Conservation (phyloP, 1,139 yeast species). For the Hansenula anomala region DNA sequence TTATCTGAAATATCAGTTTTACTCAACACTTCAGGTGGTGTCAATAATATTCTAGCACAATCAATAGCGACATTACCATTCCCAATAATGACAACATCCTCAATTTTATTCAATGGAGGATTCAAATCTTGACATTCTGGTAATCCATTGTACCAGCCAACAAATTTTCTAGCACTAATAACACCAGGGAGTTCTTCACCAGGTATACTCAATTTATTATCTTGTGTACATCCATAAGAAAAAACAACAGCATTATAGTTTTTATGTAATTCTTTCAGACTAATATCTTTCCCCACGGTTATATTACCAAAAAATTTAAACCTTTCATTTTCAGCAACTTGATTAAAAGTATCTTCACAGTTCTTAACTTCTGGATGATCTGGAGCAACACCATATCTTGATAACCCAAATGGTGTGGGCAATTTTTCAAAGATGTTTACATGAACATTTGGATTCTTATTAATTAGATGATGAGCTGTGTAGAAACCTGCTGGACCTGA, state of each 20-base stretch:
- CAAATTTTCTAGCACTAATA: slow-evolving; percentile 81
- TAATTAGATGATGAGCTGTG: slow-evolving; percentile 72
- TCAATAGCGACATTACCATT: slow-evolving; percentile 98
- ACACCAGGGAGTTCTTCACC: slow-evolving; percentile 66
- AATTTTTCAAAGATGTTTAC: slow-evolving; percentile 71
- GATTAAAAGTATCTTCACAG: slow-evolving; percentile 75
- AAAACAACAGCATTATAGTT: slow-evolving; percentile 70
- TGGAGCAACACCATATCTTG: slow-evolving; percentile 97
- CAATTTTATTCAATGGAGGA: slow-evolving; percentile 56
- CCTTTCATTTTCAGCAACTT: slow-evolving; percentile 33
- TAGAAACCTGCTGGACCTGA: slow-evolving; percentile 98
- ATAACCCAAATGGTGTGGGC: slow-evolving; percentile 89
- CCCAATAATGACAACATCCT: slow-evolving; percentile 79
- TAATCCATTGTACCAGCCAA: slow-evolving; percentile 94
- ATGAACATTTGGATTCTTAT: slow-evolving; percentile 41
- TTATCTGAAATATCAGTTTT: slow-evolving; percentile 67
- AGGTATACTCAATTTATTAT: slow-evolving; percentile 49
- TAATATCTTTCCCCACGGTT: slow-evolving; percentile 54
- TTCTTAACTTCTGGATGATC: slow-evolving; percentile 97
- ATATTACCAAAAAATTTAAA: slow-evolving; percentile 78
- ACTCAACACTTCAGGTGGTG: slow-evolving; percentile 43
- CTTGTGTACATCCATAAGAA: slow-evolving; percentile 79
- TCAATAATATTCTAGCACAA: slow-evolving; percentile 73
- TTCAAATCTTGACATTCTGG: slow-evolving; percentile 48
- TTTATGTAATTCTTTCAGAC: slow-evolving; percentile 42